Evolutionary conservation across 345 rosid genomes (phyloP), one percentile per base, ranked within the genome.

Genomic region (Populus euphratica): DNA sequence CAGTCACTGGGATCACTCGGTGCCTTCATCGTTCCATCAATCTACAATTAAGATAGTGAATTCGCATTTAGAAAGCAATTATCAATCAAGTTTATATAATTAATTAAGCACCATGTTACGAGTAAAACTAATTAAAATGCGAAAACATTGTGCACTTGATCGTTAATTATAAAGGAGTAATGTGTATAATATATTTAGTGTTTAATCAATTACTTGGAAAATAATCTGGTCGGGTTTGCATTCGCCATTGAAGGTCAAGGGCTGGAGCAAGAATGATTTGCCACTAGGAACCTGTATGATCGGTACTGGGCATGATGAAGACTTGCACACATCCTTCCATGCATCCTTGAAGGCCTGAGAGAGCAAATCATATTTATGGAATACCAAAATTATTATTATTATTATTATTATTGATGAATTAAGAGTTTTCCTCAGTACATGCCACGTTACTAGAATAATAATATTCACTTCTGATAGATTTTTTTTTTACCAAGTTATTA

Each of bases 321-420:
- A 70, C 21, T 77, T 76, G 81, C 89, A 87, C n/a, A 83, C 52
- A 14, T 80, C 85, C 43, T 77, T 36, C 88, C 89, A 85, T 41
- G 89, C 85, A 61, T 81, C 71, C 36, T 17, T 62, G 68, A 86
- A 86, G 23, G 88, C 86, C 92, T 86, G 29, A 72, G 17, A 44
- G 50, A 44, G 50, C 3, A 0, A 25, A 35, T 63, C 41, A 23
- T 68, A 27, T 31, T 20, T 1, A 14, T 49, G 7, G 69, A 8
- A 44, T 13, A 44, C 12, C 44, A 41, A 9, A 41, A 1, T 41
- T 41, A 41, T 41, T 41, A 41, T 39, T 39, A 38, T 38, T 38
- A 38, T 38, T 38, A 5, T 36, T 36, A 36, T 36, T 36, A 3
- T 38, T 33, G 35, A 38, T 38, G 41, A 38, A 38, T 6, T 8